Evolutionary conservation across 73 alveolate genomes (phyloP).

Genomic region (Stentor roeselii): DNA sequence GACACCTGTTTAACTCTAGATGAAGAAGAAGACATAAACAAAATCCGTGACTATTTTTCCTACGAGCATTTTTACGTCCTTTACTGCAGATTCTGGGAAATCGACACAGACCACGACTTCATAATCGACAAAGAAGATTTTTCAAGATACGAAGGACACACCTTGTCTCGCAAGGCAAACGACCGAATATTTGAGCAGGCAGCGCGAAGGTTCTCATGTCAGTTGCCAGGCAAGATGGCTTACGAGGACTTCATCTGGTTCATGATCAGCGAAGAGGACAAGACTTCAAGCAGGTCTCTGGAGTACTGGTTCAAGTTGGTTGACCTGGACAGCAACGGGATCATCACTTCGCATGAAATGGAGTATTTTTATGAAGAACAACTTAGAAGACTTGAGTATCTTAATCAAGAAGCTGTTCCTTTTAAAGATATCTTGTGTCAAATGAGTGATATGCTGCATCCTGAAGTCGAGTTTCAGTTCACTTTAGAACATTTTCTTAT

Average conservation of each 20-base stretch:
- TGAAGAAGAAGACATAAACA: constrained; percentile 78
- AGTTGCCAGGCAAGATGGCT: constrained; percentile 93
- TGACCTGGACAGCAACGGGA: constrained; percentile 95
- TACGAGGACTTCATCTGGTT: constrained; percentile 98
- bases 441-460: constrained; percentile 85
- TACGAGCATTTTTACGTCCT: constrained; percentile 99
- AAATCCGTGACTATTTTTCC: constrained; percentile 95
- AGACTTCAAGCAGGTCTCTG: constrained; percentile 84
- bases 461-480: constrained; percentile 85
- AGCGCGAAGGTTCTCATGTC: constrained; percentile 94
- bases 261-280: constrained; percentile 98
- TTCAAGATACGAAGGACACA: constrained; percentile 90
- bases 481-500: constrained; percentile 71
- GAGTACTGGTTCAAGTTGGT: constrained; percentile 97
- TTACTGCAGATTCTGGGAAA: constrained; percentile 98
- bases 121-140: constrained; percentile 97
- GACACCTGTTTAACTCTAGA: constrained; percentile 70
- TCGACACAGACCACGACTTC: constrained; percentile 99
- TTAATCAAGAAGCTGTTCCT: constrained; percentile 92
- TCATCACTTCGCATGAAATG: constrained; percentile 94
- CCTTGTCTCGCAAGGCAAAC: constrained; percentile 93
- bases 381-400: constrained; percentile 87
- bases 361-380: constrained; percentile 94
- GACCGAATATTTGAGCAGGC: constrained; percentile 98
- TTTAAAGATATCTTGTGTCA: constrained; percentile 93